Conservation (phyloP, 805 yeast genomes). For the Debaryomyces maramus region DNA sequence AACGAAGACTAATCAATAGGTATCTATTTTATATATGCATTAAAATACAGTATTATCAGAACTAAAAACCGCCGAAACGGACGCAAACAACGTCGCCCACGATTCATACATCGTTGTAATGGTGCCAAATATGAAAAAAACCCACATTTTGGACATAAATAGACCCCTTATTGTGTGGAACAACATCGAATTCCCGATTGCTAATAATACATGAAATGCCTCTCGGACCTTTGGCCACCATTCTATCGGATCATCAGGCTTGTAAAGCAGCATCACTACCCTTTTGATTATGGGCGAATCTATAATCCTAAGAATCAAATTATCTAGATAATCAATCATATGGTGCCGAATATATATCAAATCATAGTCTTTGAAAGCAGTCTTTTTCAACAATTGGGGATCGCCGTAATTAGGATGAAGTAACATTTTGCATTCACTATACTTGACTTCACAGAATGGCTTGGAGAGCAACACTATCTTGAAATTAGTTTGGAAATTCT, state of each 20-base stretch:
- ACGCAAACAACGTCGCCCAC: conserved; percentile 11
- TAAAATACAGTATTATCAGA: conserved; percentile 6
- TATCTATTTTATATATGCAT: not conserved
- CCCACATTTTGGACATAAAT: conserved; percentile 17
- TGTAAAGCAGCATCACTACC: not conserved
- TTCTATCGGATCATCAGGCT: conserved; percentile 2
- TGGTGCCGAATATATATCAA: conserved; percentile 18
- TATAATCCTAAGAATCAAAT: not conserved
- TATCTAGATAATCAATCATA: conserved; percentile 10
- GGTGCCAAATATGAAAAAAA: conserved; percentile 15
- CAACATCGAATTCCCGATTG: conserved; percentile 16
- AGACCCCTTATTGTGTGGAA: conserved; percentile 16
- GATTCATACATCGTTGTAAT: conserved; percentile 14
- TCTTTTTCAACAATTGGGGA: conserved; percentile 6
- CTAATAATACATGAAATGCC: conserved; percentile 14
- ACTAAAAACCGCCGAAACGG: conserved; percentile 5
- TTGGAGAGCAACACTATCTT: conserved; percentile 12
- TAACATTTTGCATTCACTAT: conserved; percentile 9
- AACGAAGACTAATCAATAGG: not conserved
- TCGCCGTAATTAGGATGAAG: conserved; percentile 8
- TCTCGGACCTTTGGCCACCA: conserved; percentile 13
- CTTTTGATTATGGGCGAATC: not conserved
- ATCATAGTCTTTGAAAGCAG: conserved; percentile 15
- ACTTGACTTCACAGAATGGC: conserved; percentile 15
- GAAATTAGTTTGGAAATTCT: conserved; percentile 13